Conservation (phyloP, 345 rosid genomes). For the Schrenkiella parvula region DNA sequence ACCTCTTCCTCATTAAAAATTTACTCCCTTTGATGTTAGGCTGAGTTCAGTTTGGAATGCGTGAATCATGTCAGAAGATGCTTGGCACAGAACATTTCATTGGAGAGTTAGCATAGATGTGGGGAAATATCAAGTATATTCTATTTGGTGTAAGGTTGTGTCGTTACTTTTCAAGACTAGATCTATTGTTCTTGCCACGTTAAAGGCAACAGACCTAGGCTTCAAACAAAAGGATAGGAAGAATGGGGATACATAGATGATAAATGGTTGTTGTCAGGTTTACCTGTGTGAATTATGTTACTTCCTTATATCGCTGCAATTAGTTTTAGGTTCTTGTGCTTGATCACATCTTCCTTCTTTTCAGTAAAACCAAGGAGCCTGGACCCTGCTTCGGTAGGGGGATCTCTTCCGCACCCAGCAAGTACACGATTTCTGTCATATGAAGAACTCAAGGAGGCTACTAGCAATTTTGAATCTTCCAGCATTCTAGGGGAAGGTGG, state of each 20-base stretch:
- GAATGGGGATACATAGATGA: background rate
- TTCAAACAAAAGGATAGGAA: background rate
- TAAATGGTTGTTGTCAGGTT: background rate
- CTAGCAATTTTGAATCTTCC: slow-evolving; percentile 78
- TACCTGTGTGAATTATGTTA: background rate
- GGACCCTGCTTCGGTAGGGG: slow-evolving; percentile 47
- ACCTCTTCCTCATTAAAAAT: slow-evolving; percentile 28
- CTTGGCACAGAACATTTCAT: background rate
- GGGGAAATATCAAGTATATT: background rate
- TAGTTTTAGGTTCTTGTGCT: background rate
- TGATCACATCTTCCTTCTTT: background rate
- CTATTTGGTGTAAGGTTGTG: background rate
- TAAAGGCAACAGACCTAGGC: slow-evolving; percentile 2
- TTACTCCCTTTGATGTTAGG: background rate
- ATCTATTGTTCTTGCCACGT: background rate
- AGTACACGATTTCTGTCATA: slow-evolving; percentile 85
- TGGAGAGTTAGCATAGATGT: slow-evolving; percentile 5
- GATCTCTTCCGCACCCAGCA: slow-evolving; percentile 79
- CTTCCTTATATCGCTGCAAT: background rate
- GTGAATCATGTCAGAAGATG: slow-evolving; percentile 9
- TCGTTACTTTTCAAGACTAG: background rate
- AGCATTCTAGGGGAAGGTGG: slow-evolving; percentile 99
- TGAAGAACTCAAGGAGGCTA: slow-evolving; percentile 94
- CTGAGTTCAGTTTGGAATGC: background rate
- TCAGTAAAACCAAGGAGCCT: slow-evolving; percentile 60